Conservation (phyloP, 169 alveolate species). For the Eimeria praecox region DNA sequence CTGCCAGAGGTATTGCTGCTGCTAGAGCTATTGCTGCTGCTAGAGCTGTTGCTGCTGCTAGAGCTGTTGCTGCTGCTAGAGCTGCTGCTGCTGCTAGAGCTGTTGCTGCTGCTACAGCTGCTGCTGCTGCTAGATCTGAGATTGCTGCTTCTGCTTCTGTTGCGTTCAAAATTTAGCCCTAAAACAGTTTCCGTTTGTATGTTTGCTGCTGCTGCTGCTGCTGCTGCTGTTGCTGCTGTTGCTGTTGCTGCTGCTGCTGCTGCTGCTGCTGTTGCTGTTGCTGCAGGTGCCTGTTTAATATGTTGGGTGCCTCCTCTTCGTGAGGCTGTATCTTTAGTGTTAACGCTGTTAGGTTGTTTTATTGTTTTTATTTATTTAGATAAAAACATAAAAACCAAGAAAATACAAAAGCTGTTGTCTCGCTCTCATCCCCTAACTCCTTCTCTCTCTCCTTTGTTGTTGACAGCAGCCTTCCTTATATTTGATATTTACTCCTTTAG, state of each 20-base stretch:
- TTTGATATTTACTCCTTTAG: background rate
- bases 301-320: conserved; percentile 10
- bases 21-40: background rate
- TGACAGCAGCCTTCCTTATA: conserved; percentile 9
- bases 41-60: background rate
- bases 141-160: background rate
- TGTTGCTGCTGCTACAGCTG: background rate
- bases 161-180: no score
- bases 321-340: conserved; percentile 17
- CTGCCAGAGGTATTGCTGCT: background rate
- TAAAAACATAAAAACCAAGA: background rate
- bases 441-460: conserved; percentile 18
- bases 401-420: background rate
- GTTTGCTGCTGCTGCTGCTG: background rate
- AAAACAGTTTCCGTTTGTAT: background rate
- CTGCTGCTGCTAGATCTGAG: background rate
- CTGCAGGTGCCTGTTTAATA: conserved; percentile 33
- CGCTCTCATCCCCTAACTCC: conserved; percentile 18
- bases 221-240: no score
- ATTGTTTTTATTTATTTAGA: background rate
- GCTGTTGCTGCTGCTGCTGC: background rate
- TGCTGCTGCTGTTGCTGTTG: conserved; percentile 44
- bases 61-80: no score
- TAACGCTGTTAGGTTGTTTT: background rate
- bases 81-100: background rate